Percentiles rank a stretch among this genome's conserved stretches.
Conservation (phyloP, 495 filamentous ascomycete genomes). For the Penicillium soppii region DNA sequence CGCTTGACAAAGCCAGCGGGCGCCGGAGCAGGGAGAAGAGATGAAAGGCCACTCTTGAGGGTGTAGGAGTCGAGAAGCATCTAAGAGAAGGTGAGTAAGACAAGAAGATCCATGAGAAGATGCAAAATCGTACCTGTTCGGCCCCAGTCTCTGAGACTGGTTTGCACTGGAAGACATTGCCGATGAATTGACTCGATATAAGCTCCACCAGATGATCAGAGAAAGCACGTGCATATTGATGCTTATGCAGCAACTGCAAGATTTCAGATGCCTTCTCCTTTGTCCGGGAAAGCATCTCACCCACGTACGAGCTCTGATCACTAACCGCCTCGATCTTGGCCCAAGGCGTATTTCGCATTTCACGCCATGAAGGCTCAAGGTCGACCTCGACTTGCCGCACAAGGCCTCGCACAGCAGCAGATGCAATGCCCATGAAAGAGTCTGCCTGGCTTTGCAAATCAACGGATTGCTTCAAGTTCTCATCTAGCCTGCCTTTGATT, state of each 20-base stretch:
- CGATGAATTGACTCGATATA: conserved; percentile 73
- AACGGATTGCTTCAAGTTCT: conserved; percentile 67
- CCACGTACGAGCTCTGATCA: conserved; percentile 91
- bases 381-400: conserved; percentile 80
- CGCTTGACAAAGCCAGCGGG: conserved; percentile 78
- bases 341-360: conserved; percentile 98
- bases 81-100: conserved; percentile 31
- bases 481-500: conserved; percentile 85
- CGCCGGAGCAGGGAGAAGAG: conserved; percentile 42
- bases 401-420: conserved; percentile 78
- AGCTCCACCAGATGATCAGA: conserved; percentile 91
- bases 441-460: conserved; percentile 92
- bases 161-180: conserved; percentile 81
- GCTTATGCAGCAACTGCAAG: conserved; percentile 78
- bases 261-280: conserved; percentile 71
- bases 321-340: conserved; percentile 90
- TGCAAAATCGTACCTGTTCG: conserved; percentile 66
- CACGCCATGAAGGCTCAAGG: conserved; percentile 85
- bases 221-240: conserved; percentile 90
- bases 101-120: too few relatives aligned
- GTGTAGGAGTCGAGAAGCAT: conserved; percentile 96
- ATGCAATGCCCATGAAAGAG: conserved; percentile 92
- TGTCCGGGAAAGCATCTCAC: conserved; percentile 70
- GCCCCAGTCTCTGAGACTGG: conserved; percentile 92
- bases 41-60: conserved; percentile 74